Evolutionary conservation across 805 yeast species (phyloP).

Genomic region (Kurtzmaniella cleridarum): DNA sequence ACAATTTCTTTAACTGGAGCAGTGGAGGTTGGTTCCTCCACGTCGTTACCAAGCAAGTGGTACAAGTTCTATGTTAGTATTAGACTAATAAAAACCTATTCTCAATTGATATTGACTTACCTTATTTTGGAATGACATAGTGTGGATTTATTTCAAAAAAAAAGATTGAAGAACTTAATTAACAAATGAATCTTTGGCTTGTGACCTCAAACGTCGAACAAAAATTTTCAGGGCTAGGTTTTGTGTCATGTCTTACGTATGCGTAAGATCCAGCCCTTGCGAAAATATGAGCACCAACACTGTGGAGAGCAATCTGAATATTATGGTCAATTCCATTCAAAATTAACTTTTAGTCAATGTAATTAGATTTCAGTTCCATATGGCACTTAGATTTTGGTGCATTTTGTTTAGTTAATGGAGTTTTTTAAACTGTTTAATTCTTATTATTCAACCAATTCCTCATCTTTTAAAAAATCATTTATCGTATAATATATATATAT

Average conservation of each 20-base stretch:
- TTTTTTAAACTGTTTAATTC: too few relatives aligned
- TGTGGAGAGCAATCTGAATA: too few relatives aligned
- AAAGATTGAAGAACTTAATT: background rate
- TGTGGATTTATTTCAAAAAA: slow-evolving; percentile 5
- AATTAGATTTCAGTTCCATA: too few relatives aligned
- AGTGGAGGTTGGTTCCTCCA: slow-evolving; percentile 67
- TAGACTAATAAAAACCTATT: background rate
- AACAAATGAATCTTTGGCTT: slow-evolving; percentile 1
- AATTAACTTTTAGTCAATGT: too few relatives aligned
- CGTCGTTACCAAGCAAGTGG: slow-evolving; percentile 84
- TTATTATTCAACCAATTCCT: too few relatives aligned
- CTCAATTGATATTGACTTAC: slow-evolving; percentile 25
- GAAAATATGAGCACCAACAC: background rate
- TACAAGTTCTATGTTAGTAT: slow-evolving; percentile 56
- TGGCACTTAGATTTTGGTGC: too few relatives aligned
- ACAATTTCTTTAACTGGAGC: slow-evolving; percentile 66
- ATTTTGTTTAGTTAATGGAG: too few relatives aligned
- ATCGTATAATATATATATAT: too few relatives aligned
- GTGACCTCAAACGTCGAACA: slow-evolving; percentile 6
- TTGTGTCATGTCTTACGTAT: slow-evolving; percentile 7
- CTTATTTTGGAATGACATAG: slow-evolving; percentile 45
- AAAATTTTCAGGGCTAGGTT: slow-evolving; percentile 9
- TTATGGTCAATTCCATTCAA: too few relatives aligned
- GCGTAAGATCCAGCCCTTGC: slow-evolving; percentile 6
- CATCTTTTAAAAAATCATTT: too few relatives aligned